Percentiles rank a stretch among this genome's conserved stretches.
Conservation (phyloP, 192 early-diverging fungal genomes). For the Backusella circina region DNA sequence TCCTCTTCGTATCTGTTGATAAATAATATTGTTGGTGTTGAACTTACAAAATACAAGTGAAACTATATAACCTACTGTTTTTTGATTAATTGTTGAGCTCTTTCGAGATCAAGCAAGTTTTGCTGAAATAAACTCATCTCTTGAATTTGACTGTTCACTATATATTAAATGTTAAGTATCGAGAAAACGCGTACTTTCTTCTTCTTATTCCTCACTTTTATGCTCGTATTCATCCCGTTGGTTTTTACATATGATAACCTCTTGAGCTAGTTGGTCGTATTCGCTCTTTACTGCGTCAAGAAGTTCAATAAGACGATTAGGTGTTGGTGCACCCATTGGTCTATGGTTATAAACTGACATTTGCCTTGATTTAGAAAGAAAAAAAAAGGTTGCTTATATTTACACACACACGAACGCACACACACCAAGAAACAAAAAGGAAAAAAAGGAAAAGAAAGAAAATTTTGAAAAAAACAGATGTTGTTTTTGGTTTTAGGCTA, state of each 20-base stretch:
- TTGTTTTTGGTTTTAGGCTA: background rate
- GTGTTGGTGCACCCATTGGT: constrained; percentile 68
- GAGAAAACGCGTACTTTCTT: background rate
- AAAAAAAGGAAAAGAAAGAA: background rate
- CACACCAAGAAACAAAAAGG: background rate
- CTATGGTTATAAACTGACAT: constrained; percentile 71
- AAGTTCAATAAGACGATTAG: constrained; percentile 68
- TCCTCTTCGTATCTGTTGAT: constrained; percentile 74
- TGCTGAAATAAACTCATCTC: constrained; percentile 81
- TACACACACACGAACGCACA: background rate
- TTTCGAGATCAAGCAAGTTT: constrained; percentile 77
- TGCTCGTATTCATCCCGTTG: constrained; percentile 89
- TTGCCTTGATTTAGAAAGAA: background rate
- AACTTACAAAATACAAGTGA: background rate
- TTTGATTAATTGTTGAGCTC: constrained; percentile 76
- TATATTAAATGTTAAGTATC: background rate
- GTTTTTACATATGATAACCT: constrained; percentile 63
- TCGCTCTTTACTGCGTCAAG: constrained; percentile 80
- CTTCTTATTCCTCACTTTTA: constrained; percentile 58
- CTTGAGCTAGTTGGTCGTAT: constrained; percentile 76
- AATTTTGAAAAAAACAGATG: background rate
- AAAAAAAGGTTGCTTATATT: background rate
- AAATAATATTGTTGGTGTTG: background rate
- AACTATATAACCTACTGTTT: constrained; percentile 56
- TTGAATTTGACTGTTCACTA: constrained; percentile 72